These are phyloP conservation scores for Larix kaempferi DNA, from an alignment of 75 land plant genomes.

Conservation along the genomic window DNA sequence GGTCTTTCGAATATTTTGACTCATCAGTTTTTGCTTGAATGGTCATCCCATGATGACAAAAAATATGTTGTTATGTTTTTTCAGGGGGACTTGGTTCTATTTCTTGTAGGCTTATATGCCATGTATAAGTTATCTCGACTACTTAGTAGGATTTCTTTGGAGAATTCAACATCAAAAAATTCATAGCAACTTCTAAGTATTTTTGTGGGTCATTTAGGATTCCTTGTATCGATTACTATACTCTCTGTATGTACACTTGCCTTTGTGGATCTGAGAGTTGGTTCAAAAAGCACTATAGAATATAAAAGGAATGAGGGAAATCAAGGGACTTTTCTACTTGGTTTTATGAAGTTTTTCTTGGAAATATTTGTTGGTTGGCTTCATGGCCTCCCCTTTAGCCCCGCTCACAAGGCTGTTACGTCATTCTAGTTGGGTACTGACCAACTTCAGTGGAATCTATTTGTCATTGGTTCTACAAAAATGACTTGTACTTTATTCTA, in stretches of 20 bases:
- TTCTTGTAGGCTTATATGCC: constrained; percentile 31
- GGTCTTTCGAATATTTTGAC: constrained; percentile 37
- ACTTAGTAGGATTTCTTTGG: constrained; percentile 38
- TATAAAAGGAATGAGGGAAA: constrained; percentile 6
- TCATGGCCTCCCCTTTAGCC: constrained; percentile 41
- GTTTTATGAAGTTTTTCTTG: constrained; percentile 23
- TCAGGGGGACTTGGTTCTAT: constrained; percentile 30
- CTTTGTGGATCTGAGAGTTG: constrained; percentile 13
- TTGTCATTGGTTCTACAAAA: constrained; percentile 43
- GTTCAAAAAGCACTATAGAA: neutral
- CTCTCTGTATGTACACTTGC: constrained; percentile 16
- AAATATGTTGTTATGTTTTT: neutral
- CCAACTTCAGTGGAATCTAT: constrained; percentile 60
- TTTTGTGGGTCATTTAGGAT: constrained; percentile 40
- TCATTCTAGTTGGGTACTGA: constrained; percentile 83
- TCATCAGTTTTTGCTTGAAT: constrained; percentile 3
- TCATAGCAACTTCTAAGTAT: constrained; percentile 48
- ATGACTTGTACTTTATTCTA: constrained; percentile 34
- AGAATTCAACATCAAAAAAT: constrained; percentile 45
- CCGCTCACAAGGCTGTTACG: constrained; percentile 40
- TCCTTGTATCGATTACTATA: constrained; percentile 28
- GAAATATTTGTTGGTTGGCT: constrained; percentile 40
- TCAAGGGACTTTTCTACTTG: constrained; percentile 15
- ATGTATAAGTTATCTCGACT: constrained; percentile 18
- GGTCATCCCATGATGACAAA: constrained; percentile 1